Conservation (phyloP, 805 yeast genomes). For the Phaffomyces opuntiae region DNA sequence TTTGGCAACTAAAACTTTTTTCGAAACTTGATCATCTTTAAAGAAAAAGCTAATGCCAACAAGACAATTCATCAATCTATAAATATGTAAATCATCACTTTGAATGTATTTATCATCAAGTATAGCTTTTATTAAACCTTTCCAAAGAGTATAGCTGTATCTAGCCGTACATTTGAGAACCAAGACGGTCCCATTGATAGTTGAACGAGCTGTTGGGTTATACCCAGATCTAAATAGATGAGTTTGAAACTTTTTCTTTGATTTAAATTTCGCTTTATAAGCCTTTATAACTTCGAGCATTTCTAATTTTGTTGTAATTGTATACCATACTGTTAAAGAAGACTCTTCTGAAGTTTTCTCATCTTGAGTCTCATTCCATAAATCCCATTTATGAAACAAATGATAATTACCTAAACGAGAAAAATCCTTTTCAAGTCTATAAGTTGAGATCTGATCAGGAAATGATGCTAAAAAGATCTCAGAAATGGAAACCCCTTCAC, state of each 20-base stretch:
- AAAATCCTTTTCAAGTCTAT: background rate
- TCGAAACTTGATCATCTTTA: background rate
- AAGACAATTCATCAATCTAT: slow-evolving; percentile 1
- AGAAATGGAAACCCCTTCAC: background rate
- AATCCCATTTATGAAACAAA: slow-evolving; percentile 2
- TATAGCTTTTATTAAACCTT: slow-evolving; percentile 1
- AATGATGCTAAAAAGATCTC: background rate
- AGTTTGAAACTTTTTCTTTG: background rate
- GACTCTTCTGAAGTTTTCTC: background rate
- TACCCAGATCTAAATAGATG: slow-evolving; percentile 4
- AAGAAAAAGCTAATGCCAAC: slow-evolving; percentile 5
- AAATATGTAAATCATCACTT: slow-evolving; percentile 3
- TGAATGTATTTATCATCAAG: slow-evolving; percentile 5
- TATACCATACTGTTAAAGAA: background rate
- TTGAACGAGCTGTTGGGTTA: background rate
- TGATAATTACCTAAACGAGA: slow-evolving; percentile 1
- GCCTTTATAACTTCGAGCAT: slow-evolving; percentile 1
- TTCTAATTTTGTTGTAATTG: slow-evolving; percentile 3
- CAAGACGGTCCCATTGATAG: background rate
- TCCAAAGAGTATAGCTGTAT: slow-evolving; percentile 1
- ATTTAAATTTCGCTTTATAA: background rate
- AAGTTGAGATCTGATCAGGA: background rate
- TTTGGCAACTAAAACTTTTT: background rate
- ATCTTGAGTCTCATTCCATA: background rate
- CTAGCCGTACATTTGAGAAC: background rate